These are phyloP conservation scores for Kodamaea jinghongensis DNA, from an alignment of 805 yeast species.

Conservation along the genomic window DNA sequence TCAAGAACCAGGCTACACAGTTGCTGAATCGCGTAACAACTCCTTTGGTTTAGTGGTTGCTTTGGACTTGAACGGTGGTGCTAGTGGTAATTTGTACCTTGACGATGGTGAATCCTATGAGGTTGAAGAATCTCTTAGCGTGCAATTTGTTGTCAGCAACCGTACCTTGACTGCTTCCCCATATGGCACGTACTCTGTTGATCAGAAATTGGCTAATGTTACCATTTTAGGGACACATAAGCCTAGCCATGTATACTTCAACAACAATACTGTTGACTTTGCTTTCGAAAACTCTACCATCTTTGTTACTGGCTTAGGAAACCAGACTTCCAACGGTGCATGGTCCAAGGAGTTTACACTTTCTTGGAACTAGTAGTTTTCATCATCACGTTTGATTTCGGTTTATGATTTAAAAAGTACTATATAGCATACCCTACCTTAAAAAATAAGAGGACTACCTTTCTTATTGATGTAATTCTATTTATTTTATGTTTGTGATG, in stretches of 20 bases:
- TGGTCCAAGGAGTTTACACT: conserved; percentile 15
- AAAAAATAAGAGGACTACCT: no score
- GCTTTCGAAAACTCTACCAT: conserved; percentile 16
- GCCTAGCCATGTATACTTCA: conserved; percentile 17
- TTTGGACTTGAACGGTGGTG: conserved; percentile 16
- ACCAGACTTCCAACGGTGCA: conserved; percentile 16
- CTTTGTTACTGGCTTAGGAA: conserved; percentile 16
- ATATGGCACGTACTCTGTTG: conserved; percentile 15
- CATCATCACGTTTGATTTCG: no score
- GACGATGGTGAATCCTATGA: conserved; percentile 23
- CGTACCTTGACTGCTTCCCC: conserved; percentile 12
- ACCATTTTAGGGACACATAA: conserved; percentile 20
- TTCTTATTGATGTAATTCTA: no score
- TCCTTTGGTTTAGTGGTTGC: conserved; percentile 23
- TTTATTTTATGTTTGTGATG: no score
- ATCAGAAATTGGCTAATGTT: conserved; percentile 18
- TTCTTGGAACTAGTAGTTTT: conserved; percentile 12
- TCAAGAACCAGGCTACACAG: conserved; percentile 25
- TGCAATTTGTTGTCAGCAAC: conserved; percentile 15
- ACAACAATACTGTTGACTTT: conserved; percentile 12
- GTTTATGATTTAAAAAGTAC: not conserved
- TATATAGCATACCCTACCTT: not conserved
- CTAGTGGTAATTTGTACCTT: conserved; percentile 20
- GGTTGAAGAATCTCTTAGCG: conserved; percentile 16
- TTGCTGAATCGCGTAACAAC: conserved; percentile 19